These are phyloP conservation scores for Porodaedalea pini DNA, from an alignment of 1,284 basidiomycete species.

Conservation along the genomic window DNA sequence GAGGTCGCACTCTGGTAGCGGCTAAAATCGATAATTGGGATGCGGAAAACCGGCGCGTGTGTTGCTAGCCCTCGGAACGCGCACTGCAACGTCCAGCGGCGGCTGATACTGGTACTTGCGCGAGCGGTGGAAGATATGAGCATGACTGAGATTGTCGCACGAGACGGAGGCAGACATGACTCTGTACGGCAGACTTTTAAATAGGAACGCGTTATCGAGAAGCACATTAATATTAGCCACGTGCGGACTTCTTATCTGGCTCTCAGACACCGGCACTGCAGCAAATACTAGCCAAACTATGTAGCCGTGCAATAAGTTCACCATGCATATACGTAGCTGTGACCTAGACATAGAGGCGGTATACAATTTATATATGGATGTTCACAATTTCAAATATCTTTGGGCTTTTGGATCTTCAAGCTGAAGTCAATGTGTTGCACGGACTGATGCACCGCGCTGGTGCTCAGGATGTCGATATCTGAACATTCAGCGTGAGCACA, in stretches of 20 bases:
- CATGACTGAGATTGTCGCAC: background rate
- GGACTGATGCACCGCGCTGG: slow-evolving; percentile 89
- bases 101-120: background rate
- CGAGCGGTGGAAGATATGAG: background rate
- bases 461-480: slow-evolving; percentile 94
- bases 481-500: slow-evolving; percentile 13
- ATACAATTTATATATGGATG: background rate
- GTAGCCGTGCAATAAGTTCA: no score
- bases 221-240: background rate
- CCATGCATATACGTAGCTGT: no score
- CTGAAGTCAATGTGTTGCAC: slow-evolving; percentile 92
- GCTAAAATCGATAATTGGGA: slow-evolving; percentile 77
- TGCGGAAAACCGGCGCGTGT: slow-evolving; percentile 30
- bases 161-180: background rate
- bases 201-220: background rate
- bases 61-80: slow-evolving; percentile 13
- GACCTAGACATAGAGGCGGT: no score
- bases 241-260: background rate
- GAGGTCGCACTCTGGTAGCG: slow-evolving; percentile 54
- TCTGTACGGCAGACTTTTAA: background rate
- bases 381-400: slow-evolving; percentile 2
- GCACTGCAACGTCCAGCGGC: background rate
- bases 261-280: background rate
- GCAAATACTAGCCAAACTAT: no score
- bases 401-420: slow-evolving; percentile 82